phyloP scores from a whole-genome alignment of 1,139 yeast genomes.

The Kazachstania sp. region DNA sequence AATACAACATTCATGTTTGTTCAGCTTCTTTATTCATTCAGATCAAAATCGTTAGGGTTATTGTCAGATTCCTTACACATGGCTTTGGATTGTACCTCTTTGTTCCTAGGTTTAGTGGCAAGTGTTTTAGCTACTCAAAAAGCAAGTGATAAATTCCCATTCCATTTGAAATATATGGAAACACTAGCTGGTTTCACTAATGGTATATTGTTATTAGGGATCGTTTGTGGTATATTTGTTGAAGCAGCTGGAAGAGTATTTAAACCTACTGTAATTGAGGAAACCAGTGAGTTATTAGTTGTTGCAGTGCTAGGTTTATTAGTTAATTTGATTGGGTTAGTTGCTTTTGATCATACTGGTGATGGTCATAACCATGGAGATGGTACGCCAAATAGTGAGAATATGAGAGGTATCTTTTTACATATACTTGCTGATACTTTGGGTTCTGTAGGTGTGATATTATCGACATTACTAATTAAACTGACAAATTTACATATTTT shows the following conservation, averaged over 20 bases:
- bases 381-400: conserved; percentile 47
- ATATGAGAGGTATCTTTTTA: conserved; percentile 88
- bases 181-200: conserved; percentile 92
- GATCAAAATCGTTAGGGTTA: conserved; percentile 85
- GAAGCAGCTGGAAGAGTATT: conserved; percentile 79
- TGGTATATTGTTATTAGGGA: conserved; percentile 79
- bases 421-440: conserved; percentile 92
- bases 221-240: conserved; percentile 76
- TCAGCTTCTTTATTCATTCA: conserved; percentile 81
- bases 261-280: conserved; percentile 67
- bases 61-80: conserved; percentile 90
- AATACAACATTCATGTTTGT: conserved; percentile 92
- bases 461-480: conserved; percentile 66
- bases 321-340: conserved; percentile 85
- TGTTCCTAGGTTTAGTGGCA: conserved; percentile 83
- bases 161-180: conserved; percentile 78
- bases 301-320: conserved; percentile 78
- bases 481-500: conserved; percentile 50
- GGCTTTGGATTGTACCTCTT: conserved; percentile 89
- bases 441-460: conserved; percentile 92
- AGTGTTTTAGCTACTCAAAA: conserved; percentile 54
- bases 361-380: conserved; percentile 15
- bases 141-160: conserved; percentile 69
- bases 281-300: conserved; percentile 75
- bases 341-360: conserved; percentile 72